Conservation (phyloP, 2,329 filamentous ascomycete species). For the Ciborinia camelliae region DNA sequence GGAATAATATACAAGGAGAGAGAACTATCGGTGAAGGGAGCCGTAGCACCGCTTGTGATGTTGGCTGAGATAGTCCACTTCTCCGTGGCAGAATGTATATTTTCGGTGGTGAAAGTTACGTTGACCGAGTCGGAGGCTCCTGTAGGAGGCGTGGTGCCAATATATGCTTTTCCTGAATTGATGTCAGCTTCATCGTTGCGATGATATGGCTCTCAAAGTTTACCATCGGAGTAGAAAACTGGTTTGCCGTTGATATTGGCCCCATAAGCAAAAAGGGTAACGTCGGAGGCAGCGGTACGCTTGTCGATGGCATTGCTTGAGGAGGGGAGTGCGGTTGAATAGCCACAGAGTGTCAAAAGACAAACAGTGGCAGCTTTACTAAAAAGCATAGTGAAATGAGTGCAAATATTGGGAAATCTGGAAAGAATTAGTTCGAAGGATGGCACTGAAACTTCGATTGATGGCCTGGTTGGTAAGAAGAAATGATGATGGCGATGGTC, state of each 20-base stretch:
- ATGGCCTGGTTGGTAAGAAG: background rate
- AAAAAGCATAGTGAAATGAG: background rate
- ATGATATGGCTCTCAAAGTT: background rate
- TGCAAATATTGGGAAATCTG: background rate
- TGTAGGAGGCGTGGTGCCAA: background rate
- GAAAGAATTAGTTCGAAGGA: background rate
- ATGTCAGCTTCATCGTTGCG: background rate
- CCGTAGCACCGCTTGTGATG: background rate
- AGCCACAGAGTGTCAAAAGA: background rate
- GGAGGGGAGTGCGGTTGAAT: background rate
- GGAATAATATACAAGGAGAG: constrained; percentile 1
- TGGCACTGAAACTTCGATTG: background rate
- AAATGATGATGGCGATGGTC: background rate
- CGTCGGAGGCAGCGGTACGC: background rate
- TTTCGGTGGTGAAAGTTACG: background rate
- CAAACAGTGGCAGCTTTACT: background rate
- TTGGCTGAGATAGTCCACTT: background rate
- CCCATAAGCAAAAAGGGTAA: background rate
- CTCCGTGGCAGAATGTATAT: background rate
- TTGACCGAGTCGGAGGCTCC: background rate
- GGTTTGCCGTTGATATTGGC: background rate
- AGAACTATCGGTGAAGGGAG: background rate
- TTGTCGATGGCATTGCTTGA: background rate
- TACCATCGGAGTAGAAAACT: constrained; percentile 1
- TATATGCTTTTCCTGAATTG: constrained; percentile 3